Conservation (phyloP, 331 rosid species). For the Cydonia oblonga region DNA sequence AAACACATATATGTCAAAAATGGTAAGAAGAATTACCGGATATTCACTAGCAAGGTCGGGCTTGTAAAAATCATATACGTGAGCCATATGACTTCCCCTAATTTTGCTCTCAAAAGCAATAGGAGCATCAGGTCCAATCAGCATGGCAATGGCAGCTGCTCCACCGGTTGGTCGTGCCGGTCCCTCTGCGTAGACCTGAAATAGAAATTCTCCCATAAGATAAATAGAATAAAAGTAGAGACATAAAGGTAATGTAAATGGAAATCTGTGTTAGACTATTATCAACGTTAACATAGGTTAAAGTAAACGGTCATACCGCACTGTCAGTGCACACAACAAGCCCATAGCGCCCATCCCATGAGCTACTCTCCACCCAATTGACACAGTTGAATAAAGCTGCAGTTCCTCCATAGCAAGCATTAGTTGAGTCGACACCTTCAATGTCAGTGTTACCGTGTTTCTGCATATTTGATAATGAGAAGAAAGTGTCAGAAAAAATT, state of each 20-base stretch:
- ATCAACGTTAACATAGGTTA: slow-evolving; percentile 7
- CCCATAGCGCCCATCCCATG: slow-evolving; percentile 99
- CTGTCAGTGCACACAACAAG: slow-evolving; percentile 97
- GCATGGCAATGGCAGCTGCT: slow-evolving; percentile 96
- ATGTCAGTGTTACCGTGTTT: slow-evolving; percentile 79
- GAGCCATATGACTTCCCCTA: slow-evolving; percentile 93
- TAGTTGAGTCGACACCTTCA: slow-evolving; percentile 92
- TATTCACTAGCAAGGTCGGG: slow-evolving; percentile 98
- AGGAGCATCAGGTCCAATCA: slow-evolving; percentile 94
- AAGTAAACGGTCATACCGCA: slow-evolving; percentile 48
- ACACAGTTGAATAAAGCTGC: slow-evolving; percentile 97
- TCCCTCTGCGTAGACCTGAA: slow-evolving; percentile 96
- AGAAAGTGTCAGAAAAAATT: slow-evolving; percentile 8
- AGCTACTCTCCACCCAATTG: slow-evolving; percentile 96
- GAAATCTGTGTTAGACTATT: background rate
- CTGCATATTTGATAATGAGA: slow-evolving; percentile 39
- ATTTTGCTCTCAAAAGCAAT: slow-evolving; percentile 87
- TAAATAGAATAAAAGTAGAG: background rate
- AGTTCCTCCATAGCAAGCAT: slow-evolving; percentile 99
- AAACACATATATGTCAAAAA: background rate
- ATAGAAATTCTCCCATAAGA: slow-evolving; percentile 13
- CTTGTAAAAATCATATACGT: slow-evolving; percentile 94
- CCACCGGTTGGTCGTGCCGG: slow-evolving; percentile 99
- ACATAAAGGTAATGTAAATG: background rate
- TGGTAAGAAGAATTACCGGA: slow-evolving; percentile 50